These are phyloP conservation scores for Lachancea cidri DNA, from an alignment of 805 yeast species.

Conservation along the genomic window DNA sequence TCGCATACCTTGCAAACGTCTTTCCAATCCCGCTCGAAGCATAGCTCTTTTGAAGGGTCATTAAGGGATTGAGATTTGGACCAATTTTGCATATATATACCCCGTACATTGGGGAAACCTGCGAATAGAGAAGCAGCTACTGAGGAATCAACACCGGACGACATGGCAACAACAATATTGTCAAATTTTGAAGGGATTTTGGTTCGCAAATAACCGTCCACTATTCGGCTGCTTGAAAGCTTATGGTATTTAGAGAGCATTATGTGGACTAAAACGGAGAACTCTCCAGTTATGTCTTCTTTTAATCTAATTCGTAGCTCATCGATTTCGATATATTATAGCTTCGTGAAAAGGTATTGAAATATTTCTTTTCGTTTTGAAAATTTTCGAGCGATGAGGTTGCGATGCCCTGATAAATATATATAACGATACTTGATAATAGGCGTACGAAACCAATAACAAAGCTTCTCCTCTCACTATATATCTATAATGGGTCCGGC, in stretches of 20 bases:
- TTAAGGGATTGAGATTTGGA: conserved; percentile 33
- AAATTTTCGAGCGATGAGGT: conserved; percentile 10
- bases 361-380: neutral
- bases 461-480: no score
- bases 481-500: neutral
- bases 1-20: conserved; percentile 66
- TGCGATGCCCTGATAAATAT: conserved; percentile 2
- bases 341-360: neutral
- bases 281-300: no score
- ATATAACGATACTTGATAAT: no score
- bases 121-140: conserved; percentile 72
- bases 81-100: conserved; percentile 96
- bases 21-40: conserved; percentile 86
- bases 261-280: neutral
- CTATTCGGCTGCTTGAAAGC: conserved; percentile 4
- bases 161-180: conserved; percentile 80
- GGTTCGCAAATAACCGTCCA: conserved; percentile 15
- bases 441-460: no score
- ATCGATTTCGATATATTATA: neutral
- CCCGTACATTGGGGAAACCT: conserved; percentile 58
- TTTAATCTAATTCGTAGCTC: no score
- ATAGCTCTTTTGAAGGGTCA: conserved; percentile 42
- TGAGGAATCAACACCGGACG: conserved; percentile 95
- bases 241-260: neutral
- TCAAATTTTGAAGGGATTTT: conserved; percentile 47